These are phyloP conservation scores for Trametes polyzona DNA, from an alignment of 1,284 basidiomycete species.

Conservation along the genomic window DNA sequence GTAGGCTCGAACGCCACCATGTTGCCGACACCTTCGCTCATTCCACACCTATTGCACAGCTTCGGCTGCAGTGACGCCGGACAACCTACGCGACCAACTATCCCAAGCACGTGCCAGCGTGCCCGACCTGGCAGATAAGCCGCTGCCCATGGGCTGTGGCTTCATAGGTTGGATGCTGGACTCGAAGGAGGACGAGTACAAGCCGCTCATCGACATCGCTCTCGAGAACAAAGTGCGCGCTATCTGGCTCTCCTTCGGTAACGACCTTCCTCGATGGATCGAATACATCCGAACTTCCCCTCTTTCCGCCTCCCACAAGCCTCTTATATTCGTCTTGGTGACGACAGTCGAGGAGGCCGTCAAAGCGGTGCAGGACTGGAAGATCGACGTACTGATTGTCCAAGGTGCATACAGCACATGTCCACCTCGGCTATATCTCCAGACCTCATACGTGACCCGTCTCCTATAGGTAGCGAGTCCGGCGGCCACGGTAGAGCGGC, in stretches of 20 bases:
- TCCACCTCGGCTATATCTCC: not conserved
- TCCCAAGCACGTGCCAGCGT: slow-evolving; percentile 45
- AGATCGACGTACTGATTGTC: slow-evolving; percentile 70
- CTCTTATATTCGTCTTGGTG: slow-evolving; percentile 65
- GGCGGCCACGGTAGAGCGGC: slow-evolving; percentile 69
- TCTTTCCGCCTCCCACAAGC: slow-evolving; percentile 42
- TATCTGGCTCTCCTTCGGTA: slow-evolving; percentile 76
- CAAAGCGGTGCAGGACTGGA: slow-evolving; percentile 60
- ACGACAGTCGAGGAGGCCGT: slow-evolving; percentile 61
- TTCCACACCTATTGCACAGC: not conserved
- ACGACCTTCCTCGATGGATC: slow-evolving; percentile 61
- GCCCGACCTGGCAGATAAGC: slow-evolving; percentile 37
- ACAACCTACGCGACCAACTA: slow-evolving; percentile 52
- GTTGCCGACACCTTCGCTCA: not conserved
- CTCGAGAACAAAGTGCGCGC: slow-evolving; percentile 61
- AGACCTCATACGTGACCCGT: not conserved
- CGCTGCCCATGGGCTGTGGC: slow-evolving; percentile 68
- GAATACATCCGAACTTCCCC: slow-evolving; percentile 58
- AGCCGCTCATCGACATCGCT: slow-evolving; percentile 51
- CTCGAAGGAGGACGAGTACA: slow-evolving; percentile 42
- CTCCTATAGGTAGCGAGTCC: slow-evolving; percentile 64
- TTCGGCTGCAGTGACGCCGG: slow-evolving; percentile 28
- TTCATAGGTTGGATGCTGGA: slow-evolving; percentile 74
- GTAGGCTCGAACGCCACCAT: slow-evolving; percentile 35
- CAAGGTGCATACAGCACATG: slow-evolving; percentile 59